Base-by-base conservation (phyloP, 495 filamentous ascomycete species). In the Tuber calosporum region DNA sequence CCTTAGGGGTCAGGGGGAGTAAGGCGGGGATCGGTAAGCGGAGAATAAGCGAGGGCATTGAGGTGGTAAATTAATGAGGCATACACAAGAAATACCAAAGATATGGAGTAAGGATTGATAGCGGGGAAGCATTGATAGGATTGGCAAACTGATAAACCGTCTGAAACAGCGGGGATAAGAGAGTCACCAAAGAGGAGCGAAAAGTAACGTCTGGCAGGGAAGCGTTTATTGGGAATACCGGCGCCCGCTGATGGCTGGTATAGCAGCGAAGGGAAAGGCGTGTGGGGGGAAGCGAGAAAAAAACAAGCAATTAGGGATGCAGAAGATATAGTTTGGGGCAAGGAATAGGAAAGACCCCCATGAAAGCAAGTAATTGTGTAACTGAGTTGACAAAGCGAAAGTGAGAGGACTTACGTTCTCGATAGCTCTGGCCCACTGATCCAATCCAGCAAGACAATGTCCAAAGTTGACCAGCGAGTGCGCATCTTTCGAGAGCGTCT, bases 391-490 rank as follows among this genome's bases (percentile, higher is more conserved):
- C 36, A 58, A 67, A 69, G 53, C 17, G 69, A 9, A 74, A 43
- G 58, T 69, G 39, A 19, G 30, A 72, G 22, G 40, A 84, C 86
- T 84, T 77, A 87, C 86, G 74, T 84, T 90, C 82, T 99, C 95
- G 75, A 98, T 93, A 0, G 94, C 92, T 73, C 94, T 90, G 15
- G 88, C 87, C 82, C 89, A 98, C 83, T 99, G 95, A 73, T 90
- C 89, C 36, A 97, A 82, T 81, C 97, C 96, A 58, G 89, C 90
- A 81, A 92, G 96, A 76, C 93, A 91, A 81, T 99, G 95, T 1
- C 95, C 95, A 36, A 99, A 84, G 79, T 99, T 99, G 78, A 97
- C 87, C 80, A 90, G 92, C 19, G 98, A 91, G 75, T 89, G 92
- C 22, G 91, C 86, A 77, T 97, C 94, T 78, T 91, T 92, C 37